Evolutionary conservation across 2,329 filamentous ascomycete species (phyloP), one percentile per base, ranked within the genome.

Genomic region (Botryosphaeria dothidea): DNA sequence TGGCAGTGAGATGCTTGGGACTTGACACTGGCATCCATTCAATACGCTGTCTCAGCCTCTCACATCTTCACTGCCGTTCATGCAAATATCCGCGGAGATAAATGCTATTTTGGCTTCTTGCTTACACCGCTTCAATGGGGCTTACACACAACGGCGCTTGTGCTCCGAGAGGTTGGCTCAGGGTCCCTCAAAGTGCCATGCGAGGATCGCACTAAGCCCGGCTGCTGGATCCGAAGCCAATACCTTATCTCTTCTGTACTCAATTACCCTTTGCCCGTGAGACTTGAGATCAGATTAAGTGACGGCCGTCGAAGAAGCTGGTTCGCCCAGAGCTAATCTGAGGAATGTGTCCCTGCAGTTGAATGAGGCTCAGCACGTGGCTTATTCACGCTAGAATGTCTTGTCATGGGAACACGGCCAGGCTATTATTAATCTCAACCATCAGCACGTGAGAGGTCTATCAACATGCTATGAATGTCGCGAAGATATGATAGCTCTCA

Each of bases 101-200:
- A 11, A 15, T 31, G 25, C 17, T 46, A 9, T n/a, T 25, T 41
- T 9, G 41, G 56, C 19, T n/a, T 45, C 27, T 13, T 9, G n/a
- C 25, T 46, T 19, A 60, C 41, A 60, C 56, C 15, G 25, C 41
- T 45, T 60, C 36, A 6, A 23, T 21, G 38, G 41, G 25, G 56
- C 56, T 60, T 60, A 60, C 56, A 60, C 56, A 60, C 17, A 60
- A 60, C 56, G 56, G 56, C 29, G 56, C 11, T 23, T 60, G 56
- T 60, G 38, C 38, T 8, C 25, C 56, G 8, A n/a, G 11, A 60
- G 56, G 56, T 46, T 46, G 38, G 41, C n/a, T 15, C 5, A 46
- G n/a, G 27, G 25, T 45, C 27, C 31, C 25, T n/a, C 41, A 34
- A n/a, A 46, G 25, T 8, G 23, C 25, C 41, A 45, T 15, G 23